These are phyloP conservation scores for Cylindrodendrum hubeiense DNA, from an alignment of 2,329 filamentous ascomycete genomes.

Conservation along the genomic window DNA sequence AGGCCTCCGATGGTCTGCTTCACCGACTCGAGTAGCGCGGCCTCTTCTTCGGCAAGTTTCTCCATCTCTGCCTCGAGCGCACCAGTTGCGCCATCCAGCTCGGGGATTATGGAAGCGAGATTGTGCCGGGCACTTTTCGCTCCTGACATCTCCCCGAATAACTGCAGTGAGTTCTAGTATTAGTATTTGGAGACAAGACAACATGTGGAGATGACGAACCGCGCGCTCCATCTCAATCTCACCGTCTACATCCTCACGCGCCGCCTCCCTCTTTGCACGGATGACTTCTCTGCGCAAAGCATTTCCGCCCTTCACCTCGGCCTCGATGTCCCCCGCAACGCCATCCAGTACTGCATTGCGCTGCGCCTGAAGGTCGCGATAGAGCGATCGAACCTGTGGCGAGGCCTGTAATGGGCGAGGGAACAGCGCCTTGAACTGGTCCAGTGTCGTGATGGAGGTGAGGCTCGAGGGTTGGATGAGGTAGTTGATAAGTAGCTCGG, in stretches of 20 bases:
- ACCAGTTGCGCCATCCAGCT: conserved; percentile 75
- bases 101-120: conserved; percentile 73
- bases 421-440: conserved; percentile 83
- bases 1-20: conserved; percentile 76
- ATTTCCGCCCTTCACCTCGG: conserved; percentile 73
- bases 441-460: conserved; percentile 78
- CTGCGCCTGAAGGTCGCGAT: conserved; percentile 83
- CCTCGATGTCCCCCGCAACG: conserved; percentile 73
- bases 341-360: conserved; percentile 76
- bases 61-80: conserved; percentile 78
- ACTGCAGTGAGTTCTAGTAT: conserved; percentile 52
- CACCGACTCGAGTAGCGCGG: conserved; percentile 70
- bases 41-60: conserved; percentile 74
- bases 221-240: conserved; percentile 73
- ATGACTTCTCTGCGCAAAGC: conserved; percentile 69
- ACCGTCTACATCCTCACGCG: conserved; percentile 69
- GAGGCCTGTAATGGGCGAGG: conserved; percentile 75
- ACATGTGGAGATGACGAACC: conserved; percentile 51
- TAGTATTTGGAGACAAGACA: neutral
- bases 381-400: conserved; percentile 77
- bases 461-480: conserved; percentile 82
- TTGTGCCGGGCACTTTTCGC: conserved; percentile 67
- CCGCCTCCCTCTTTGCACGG: conserved; percentile 63
- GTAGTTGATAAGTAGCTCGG: conserved; percentile 81
- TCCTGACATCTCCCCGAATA: conserved; percentile 67